Percentiles rank a stretch among this genome's conserved stretches.
These are phyloP conservation scores for Xylaria intraflava DNA, from an alignment of 495 filamentous ascomycete genomes.

Conservation along the genomic window DNA sequence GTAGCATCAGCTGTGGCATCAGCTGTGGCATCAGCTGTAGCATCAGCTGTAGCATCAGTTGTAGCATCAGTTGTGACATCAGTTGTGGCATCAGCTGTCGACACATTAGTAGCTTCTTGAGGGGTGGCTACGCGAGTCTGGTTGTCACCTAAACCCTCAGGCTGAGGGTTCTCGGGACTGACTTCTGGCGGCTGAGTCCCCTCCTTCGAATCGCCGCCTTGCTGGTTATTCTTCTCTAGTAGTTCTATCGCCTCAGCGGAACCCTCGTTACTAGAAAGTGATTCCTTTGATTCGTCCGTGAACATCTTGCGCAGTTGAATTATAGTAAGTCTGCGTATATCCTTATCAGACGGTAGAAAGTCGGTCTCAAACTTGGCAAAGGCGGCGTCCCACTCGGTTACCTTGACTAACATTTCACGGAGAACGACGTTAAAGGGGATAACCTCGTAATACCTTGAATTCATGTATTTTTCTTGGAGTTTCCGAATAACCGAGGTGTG, in stretches of 20 bases:
- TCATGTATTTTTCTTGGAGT: constrained; percentile 84
- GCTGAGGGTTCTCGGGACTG: constrained; percentile 8
- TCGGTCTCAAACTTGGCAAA: constrained; percentile 88
- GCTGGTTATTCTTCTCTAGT: constrained; percentile 35
- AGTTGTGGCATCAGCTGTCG: constrained; percentile 19
- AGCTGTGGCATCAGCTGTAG: too few relatives aligned
- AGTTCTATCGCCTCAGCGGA: constrained; percentile 31
- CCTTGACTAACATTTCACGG: constrained; percentile 84
- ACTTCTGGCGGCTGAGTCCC: constrained; percentile 19
- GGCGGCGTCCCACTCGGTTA: constrained; percentile 83
- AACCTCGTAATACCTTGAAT: constrained; percentile 91
- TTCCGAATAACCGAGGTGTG: constrained; percentile 63
- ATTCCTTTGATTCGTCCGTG: constrained; percentile 71
- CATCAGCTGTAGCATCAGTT: too few relatives aligned
- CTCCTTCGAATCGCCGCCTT: constrained; percentile 22
- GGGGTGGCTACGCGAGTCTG: constrained; percentile 8
- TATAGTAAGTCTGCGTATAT: constrained; percentile 85
- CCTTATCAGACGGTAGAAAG: constrained; percentile 95
- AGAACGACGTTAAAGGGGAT: constrained; percentile 86
- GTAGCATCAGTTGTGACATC: too few relatives aligned
- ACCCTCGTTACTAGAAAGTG: constrained; percentile 57
- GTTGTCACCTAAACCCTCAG: constrained; percentile 16
- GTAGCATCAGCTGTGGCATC: constrained; percentile 17
- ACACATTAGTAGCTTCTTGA: constrained; percentile 16
- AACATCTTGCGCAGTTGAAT: constrained; percentile 94